Evolutionary conservation across 2,329 filamentous ascomycete species (phyloP).

Genomic region (Clonostachys sp.): DNA sequence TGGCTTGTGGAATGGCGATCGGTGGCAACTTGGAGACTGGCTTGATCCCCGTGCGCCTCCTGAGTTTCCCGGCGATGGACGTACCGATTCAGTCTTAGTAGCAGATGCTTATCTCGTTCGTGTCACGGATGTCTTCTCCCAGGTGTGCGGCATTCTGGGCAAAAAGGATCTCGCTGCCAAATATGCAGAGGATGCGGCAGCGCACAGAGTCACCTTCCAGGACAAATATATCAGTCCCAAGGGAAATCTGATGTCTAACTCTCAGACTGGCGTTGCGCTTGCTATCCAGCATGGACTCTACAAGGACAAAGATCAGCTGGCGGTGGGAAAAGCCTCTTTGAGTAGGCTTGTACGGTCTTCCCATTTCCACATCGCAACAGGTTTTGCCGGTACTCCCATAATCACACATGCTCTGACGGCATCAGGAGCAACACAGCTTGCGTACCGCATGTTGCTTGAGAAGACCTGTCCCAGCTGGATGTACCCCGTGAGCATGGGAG

Average conservation of each 20-base stretch:
- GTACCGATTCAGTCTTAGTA: not conserved
- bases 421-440: conserved; percentile 10
- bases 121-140: not conserved
- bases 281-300: not conserved
- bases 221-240: not conserved
- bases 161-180: not conserved
- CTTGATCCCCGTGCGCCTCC: conserved; percentile 1
- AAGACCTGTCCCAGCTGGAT: conserved; percentile 39
- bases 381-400: not conserved
- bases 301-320: not conserved
- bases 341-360: not conserved
- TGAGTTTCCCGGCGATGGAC: not conserved
- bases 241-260: not conserved
- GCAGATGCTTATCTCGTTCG: not conserved
- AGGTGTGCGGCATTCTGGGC: not conserved
- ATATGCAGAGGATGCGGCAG: not conserved
- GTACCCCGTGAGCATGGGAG: conserved; percentile 38
- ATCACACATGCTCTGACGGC: not conserved
- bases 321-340: no score
- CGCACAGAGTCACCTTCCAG: not conserved
- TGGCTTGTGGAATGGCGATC: conserved; percentile 29
- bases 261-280: not conserved
- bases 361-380: not conserved
- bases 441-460: conserved; percentile 43
- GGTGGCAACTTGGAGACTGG: conserved; percentile 20